Evolutionary conservation across 768 basidiomycete species (phyloP).

Genomic region (Pisolithus marmoratus): DNA sequence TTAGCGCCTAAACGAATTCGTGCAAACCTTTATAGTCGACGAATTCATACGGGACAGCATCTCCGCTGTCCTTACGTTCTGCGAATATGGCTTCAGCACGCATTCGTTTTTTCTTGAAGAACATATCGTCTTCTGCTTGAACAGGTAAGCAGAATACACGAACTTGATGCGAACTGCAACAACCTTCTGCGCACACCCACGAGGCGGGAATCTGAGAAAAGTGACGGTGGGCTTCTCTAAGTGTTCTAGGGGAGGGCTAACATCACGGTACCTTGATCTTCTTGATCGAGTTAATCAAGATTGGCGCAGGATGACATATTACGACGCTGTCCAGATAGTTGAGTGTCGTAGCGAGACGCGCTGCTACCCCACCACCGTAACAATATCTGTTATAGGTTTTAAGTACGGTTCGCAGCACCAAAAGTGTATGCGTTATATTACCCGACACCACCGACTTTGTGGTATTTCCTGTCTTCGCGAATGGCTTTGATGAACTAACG

Average conservation of each 20-base stretch:
- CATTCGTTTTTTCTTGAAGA: constrained; percentile 20
- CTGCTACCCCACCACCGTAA: constrained; percentile 31
- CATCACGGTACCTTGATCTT: constrained; percentile 22
- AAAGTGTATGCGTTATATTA: constrained; percentile 13
- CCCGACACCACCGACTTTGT: constrained; percentile 39
- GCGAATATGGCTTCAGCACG: constrained; percentile 27
- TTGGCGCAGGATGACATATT: constrained; percentile 36
- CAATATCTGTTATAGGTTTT: constrained; percentile 27
- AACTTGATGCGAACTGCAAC: not conserved
- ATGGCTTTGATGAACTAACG: constrained; percentile 32
- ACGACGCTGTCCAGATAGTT: constrained; percentile 33
- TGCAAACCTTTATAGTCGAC: constrained; percentile 29
- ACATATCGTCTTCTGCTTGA: constrained; percentile 28
- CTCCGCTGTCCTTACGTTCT: constrained; percentile 21
- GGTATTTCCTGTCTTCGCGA: constrained; percentile 34
- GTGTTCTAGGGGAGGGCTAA: not conserved
- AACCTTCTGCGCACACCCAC: constrained; percentile 37
- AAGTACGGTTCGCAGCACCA: not conserved
- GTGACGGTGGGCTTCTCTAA: not conserved
- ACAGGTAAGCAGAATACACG: not conserved
- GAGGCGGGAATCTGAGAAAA: constrained; percentile 18
- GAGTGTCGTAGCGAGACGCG: constrained; percentile 20
- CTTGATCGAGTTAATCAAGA: constrained; percentile 28
- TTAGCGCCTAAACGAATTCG: not conserved
- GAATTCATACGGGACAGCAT: constrained; percentile 32